Conservation (phyloP, 1,139 yeast species). For the Meyerozyma guilliermondii region DNA sequence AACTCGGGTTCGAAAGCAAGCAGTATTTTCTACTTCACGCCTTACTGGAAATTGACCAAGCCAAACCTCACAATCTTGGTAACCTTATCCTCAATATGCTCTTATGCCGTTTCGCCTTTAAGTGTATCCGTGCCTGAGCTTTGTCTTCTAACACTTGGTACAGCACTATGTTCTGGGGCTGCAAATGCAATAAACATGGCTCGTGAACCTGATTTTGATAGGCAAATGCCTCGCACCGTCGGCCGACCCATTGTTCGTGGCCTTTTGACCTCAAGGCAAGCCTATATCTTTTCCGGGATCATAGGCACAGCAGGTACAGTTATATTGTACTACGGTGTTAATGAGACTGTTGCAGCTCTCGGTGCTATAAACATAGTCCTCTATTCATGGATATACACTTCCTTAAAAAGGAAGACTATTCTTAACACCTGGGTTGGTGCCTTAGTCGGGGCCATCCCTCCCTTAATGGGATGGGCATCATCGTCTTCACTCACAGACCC, state of each 20-base stretch:
- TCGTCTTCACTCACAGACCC: slow-evolving; percentile 78
- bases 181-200: slow-evolving; percentile 98
- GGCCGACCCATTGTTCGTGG: slow-evolving; percentile 91
- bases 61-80: slow-evolving; percentile 86
- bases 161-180: slow-evolving; percentile 82
- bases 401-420: slow-evolving; percentile 79
- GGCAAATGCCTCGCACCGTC: slow-evolving; percentile 82
- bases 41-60: slow-evolving; percentile 77
- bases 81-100: slow-evolving; percentile 85
- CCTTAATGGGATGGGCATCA: slow-evolving; percentile 99
- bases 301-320: slow-evolving; percentile 70
- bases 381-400: slow-evolving; percentile 87
- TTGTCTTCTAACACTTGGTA: slow-evolving; percentile 73
- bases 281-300: slow-evolving; percentile 71
- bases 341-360: slow-evolving; percentile 72
- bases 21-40: slow-evolving; percentile 37
- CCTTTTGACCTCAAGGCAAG: slow-evolving; percentile 65
- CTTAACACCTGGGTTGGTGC: slow-evolving; percentile 99
- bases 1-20: slow-evolving; percentile 10
- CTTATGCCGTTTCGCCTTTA: slow-evolving; percentile 87
- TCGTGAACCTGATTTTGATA: slow-evolving; percentile 87
- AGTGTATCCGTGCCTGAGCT: slow-evolving; percentile 69
- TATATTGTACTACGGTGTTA: slow-evolving; percentile 74
- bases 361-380: slow-evolving; percentile 76
- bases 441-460: slow-evolving; percentile 95